Conservation (phyloP, 169 alveolate genomes). For the Eimeria tenella region DNA sequence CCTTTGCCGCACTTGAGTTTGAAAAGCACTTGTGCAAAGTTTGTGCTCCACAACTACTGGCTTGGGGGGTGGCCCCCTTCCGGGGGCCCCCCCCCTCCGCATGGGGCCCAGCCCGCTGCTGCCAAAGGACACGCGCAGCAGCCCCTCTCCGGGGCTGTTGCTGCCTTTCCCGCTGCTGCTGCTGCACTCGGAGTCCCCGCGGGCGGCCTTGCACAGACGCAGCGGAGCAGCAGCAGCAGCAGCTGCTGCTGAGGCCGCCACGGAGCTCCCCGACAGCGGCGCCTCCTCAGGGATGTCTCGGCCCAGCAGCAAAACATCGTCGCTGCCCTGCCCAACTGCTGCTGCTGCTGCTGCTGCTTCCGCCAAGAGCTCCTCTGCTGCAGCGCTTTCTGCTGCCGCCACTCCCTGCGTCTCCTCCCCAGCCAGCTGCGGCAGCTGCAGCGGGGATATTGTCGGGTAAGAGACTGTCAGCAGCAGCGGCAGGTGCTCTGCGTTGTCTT, state of each 20-base stretch:
- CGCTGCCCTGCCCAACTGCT: conserved; percentile 24
- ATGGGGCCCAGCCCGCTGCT: not conserved
- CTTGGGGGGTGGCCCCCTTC: not conserved
- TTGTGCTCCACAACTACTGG: conserved; percentile 35
- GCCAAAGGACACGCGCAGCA: conserved; percentile 1
- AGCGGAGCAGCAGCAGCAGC: conserved; percentile 49
- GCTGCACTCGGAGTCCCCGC: conserved; percentile 27
- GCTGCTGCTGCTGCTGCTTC: conserved; percentile 70
- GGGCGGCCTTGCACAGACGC: conserved; percentile 9
- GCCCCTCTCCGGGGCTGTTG: conserved; percentile 23
- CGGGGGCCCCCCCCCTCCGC: not conserved
- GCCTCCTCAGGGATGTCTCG: not conserved
- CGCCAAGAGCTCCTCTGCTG: conserved; percentile 19
- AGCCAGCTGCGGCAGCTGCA: conserved; percentile 51
- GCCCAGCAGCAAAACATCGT: conserved; percentile 18
- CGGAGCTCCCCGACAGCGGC: not conserved
- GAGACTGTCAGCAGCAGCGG: conserved; percentile 61
- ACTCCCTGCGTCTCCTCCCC: conserved; percentile 1
- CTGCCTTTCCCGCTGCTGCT: conserved; percentile 48
- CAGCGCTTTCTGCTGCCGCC: not conserved
- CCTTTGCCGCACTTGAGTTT: conserved; percentile 55
- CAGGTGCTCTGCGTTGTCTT: not conserved
- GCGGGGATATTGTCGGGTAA: not conserved
- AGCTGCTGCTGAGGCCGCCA: not conserved
- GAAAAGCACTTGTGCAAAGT: not conserved